These are phyloP conservation scores for Drechslerella stenobrocha DNA, from an alignment of 2,329 filamentous ascomycete species.

Conservation along the genomic window DNA sequence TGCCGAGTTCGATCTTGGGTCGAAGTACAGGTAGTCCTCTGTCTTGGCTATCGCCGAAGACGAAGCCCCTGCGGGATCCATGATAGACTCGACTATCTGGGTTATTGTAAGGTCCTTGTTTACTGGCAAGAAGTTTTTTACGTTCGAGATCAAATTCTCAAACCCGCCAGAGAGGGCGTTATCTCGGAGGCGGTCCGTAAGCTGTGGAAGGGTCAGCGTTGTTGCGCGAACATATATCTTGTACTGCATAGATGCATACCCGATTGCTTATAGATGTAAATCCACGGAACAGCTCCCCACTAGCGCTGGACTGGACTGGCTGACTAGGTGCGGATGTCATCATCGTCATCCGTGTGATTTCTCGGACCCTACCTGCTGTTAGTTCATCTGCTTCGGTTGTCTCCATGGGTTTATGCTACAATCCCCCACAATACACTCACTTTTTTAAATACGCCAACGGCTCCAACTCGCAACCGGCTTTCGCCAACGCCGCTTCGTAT, in stretches of 20 bases:
- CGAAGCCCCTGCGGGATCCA: conserved; percentile 89
- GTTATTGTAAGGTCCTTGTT: conserved; percentile 96
- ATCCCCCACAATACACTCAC: conserved; percentile 60
- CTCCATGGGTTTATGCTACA: not conserved
- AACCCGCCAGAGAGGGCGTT: conserved; percentile 81
- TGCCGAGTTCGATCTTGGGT: conserved; percentile 89
- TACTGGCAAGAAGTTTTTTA: conserved; percentile 96
- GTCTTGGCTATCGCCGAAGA: conserved; percentile 94
- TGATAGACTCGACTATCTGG: conserved; percentile 96
- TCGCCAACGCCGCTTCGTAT: conserved; percentile 80
- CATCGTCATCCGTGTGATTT: conserved; percentile 97
- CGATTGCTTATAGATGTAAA: conserved; percentile 90
- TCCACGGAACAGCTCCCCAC: conserved; percentile 79
- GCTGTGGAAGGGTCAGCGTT: conserved; percentile 52
- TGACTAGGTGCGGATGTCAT: conserved; percentile 79
- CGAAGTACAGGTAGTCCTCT: conserved; percentile 95
- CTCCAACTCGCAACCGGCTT: conserved; percentile 73
- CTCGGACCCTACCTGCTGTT: conserved; percentile 68
- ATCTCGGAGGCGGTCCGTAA: conserved; percentile 92
- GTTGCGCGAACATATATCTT: not conserved
- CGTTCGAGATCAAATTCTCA: conserved; percentile 88
- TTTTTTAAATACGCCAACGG: conserved; percentile 84
- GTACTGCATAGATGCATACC: conserved; percentile 27
- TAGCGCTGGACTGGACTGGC: conserved; percentile 63
- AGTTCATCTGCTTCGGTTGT: not conserved